Conservation (phyloP, 164 flowering plant species). For the Annona squamosa region DNA sequence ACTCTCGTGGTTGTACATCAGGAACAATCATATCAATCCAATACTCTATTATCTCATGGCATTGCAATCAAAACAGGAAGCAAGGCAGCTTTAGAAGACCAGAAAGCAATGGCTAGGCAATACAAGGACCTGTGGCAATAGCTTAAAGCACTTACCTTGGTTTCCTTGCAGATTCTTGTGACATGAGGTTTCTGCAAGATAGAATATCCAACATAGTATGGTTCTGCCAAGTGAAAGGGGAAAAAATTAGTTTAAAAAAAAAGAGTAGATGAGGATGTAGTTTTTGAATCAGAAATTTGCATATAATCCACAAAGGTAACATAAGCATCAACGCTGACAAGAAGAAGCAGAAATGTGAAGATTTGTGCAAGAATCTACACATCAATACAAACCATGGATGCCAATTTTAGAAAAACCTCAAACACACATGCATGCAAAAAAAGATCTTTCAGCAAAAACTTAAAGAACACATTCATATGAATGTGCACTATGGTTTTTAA, state of each 20-base stretch:
- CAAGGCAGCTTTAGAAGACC: not conserved
- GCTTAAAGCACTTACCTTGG: conserved; percentile 36
- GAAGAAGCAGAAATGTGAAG: not conserved
- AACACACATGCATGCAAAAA: not conserved
- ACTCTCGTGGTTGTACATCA: no score
- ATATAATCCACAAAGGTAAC: not conserved
- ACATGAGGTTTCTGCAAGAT: conserved; percentile 23
- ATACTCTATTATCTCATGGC: not conserved
- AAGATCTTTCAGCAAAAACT: not conserved
- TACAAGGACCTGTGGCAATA: conserved; percentile 1
- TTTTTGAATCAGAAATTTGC: conserved; percentile 1
- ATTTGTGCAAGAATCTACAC: not conserved
- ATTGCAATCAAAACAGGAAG: not conserved
- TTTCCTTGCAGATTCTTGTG: conserved; percentile 24
- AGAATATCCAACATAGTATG: conserved; percentile 29
- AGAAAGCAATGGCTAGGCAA: not conserved
- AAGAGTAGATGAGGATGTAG: not conserved
- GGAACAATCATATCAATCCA: no score
- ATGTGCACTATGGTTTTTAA: no score
- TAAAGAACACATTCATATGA: no score
- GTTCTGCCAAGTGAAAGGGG: conserved; percentile 26
- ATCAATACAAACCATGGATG: not conserved
- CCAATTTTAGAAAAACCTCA: not conserved
- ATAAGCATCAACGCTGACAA: not conserved
- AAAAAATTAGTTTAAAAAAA: not conserved